Percentiles rank a stretch among this genome's conserved stretches.
Evolutionary conservation across 495 filamentous ascomycete species (phyloP).

Genomic region (Hyaloscypha bicolor): DNA sequence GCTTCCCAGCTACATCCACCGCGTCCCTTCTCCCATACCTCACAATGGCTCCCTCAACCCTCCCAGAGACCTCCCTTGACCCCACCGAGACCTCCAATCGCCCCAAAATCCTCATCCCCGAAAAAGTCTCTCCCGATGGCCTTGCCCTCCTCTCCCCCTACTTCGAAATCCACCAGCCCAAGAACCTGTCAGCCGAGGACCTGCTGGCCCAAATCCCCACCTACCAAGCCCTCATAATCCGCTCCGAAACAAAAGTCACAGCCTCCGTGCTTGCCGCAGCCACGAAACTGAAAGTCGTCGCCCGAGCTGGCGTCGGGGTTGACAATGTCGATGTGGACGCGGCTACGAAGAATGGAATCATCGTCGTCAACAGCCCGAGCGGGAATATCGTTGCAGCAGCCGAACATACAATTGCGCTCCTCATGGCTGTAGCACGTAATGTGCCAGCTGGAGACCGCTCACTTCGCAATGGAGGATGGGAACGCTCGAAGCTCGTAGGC

Average conservation of each 20-base stretch:
- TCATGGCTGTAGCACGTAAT: constrained; percentile 68
- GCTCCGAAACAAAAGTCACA: constrained; percentile 73
- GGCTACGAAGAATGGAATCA: constrained; percentile 65
- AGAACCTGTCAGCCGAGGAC: constrained; percentile 55
- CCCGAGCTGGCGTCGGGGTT: constrained; percentile 72
- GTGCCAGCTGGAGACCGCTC: constrained; percentile 59
- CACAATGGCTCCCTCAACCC: constrained; percentile 42
- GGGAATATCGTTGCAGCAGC: constrained; percentile 75
- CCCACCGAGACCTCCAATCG: constrained; percentile 21
- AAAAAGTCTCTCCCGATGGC: constrained; percentile 74
- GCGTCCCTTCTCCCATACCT: not conserved
- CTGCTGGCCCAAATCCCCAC: constrained; percentile 59
- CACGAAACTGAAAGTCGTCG: constrained; percentile 67
- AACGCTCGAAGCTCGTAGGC: constrained; percentile 67
- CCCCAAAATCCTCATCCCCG: constrained; percentile 67
- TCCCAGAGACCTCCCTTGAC: constrained; percentile 21
- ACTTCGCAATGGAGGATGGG: constrained; percentile 66
- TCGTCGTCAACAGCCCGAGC: constrained; percentile 70
- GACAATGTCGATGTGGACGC: constrained; percentile 73
- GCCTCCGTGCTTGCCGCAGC: constrained; percentile 58
- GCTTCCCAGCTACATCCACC: not conserved
- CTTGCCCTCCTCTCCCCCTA: constrained; percentile 57
- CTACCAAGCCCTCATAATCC: constrained; percentile 70
- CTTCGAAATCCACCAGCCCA: constrained; percentile 62
- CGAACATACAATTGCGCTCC: constrained; percentile 66